phyloP scores from a whole-genome alignment of 2,329 filamentous ascomycete genomes.

The Colletotrichum viniferum region DNA sequence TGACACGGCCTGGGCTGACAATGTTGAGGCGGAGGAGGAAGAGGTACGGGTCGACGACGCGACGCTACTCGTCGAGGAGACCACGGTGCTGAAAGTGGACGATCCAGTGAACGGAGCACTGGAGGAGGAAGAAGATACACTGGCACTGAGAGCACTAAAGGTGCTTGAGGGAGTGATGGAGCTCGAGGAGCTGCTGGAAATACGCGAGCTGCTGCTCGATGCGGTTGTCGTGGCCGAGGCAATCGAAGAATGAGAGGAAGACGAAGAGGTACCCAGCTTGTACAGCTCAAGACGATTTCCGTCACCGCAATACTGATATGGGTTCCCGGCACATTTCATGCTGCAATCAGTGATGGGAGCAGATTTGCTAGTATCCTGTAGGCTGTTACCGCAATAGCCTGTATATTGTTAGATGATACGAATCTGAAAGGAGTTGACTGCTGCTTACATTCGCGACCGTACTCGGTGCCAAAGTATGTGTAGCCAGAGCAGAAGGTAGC shows the following conservation, averaged over 20 bases:
- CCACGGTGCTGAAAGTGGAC: neutral
- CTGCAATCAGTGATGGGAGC: slow-evolving; percentile 38
- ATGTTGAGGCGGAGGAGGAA: neutral
- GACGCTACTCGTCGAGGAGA: neutral
- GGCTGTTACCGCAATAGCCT: slow-evolving; percentile 43
- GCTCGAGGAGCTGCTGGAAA: neutral
- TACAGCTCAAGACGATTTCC: slow-evolving; percentile 42
- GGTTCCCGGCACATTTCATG: slow-evolving; percentile 40
- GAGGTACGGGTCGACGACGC: neutral
- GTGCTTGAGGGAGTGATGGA: neutral
- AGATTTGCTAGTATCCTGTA: slow-evolving; percentile 33
- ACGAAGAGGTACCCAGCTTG: slow-evolving; percentile 23
- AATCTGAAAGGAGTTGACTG: neutral
- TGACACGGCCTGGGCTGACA: neutral
- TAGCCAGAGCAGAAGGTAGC: slow-evolving; percentile 38
- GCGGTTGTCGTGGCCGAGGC: neutral
- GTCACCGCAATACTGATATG: slow-evolving; percentile 41
- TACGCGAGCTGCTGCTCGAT: neutral
- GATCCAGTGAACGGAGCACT: slow-evolving; percentile 18
- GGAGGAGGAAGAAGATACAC: neutral
- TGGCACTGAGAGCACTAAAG: neutral
- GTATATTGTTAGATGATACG: neutral
- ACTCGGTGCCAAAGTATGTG: slow-evolving; percentile 42
- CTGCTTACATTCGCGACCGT: slow-evolving; percentile 39
- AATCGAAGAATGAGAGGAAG: neutral